Conservation (phyloP, 345 rosid species). For the Salix purpurea region DNA sequence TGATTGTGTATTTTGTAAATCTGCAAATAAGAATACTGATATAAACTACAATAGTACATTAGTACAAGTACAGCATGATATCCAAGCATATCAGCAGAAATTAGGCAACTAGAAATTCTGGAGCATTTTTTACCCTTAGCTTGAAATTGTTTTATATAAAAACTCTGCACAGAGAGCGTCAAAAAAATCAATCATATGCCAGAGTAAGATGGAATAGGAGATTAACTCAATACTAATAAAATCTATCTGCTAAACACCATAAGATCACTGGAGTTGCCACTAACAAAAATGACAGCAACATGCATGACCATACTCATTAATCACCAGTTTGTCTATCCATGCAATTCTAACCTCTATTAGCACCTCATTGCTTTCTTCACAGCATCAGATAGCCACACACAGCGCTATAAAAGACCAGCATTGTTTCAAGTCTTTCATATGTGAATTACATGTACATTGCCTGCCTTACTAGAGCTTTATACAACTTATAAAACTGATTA, state of each 20-base stretch:
- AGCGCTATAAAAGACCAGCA: background rate
- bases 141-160: background rate
- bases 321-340: background rate
- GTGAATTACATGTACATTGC: background rate
- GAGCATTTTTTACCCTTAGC: background rate
- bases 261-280: background rate
- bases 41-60: conserved; percentile 3
- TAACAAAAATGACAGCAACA: background rate
- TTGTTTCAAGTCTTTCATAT: background rate
- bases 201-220: background rate
- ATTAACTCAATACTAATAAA: background rate
- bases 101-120: background rate
- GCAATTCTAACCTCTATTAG: background rate
- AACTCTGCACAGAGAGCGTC: background rate
- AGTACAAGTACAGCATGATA: conserved; percentile 3
- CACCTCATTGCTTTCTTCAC: background rate
- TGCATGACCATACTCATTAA: background rate
- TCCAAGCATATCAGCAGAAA: background rate
- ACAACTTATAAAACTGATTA: background rate
- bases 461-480: background rate
- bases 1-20: conserved; percentile 76
- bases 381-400: background rate
- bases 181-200: background rate
- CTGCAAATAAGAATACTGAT: conserved; percentile 38
- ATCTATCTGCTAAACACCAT: background rate